Percentiles rank a stretch among this genome's conserved stretches.
These are phyloP conservation scores for Diplocarpon rosae DNA, from an alignment of 2,329 filamentous ascomycete species.

Conservation along the genomic window DNA sequence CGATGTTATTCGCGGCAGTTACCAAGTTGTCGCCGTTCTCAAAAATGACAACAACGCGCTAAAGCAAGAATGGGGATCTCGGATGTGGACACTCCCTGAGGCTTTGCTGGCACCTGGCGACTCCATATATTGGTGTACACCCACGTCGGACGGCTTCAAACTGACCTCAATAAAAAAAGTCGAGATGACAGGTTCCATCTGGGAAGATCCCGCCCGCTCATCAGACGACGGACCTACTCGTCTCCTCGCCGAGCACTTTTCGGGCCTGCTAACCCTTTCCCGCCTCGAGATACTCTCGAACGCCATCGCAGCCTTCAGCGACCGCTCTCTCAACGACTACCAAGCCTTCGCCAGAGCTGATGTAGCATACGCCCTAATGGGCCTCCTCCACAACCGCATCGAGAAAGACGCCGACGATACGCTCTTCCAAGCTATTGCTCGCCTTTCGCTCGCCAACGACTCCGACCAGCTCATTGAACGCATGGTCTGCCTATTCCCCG, in stretches of 20 bases:
- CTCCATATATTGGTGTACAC: conserved; percentile 2
- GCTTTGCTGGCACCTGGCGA: conserved; percentile 4
- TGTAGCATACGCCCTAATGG: conserved; percentile 28
- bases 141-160: not conserved
- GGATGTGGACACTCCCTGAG: conserved; percentile 13
- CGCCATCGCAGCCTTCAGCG: conserved; percentile 21
- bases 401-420: conserved; percentile 20
- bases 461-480: conserved; percentile 25
- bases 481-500: conserved; percentile 20
- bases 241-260: conserved; percentile 7
- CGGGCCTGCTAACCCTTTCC: conserved; percentile 16
- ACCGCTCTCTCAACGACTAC: conserved; percentile 8
- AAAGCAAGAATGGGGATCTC: conserved; percentile 6
- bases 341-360: conserved; percentile 16
- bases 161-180: conserved; percentile 1
- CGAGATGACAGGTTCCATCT: conserved; percentile 2
- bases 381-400: conserved; percentile 22
- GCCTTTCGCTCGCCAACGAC: conserved; percentile 25
- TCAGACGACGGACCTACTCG: conserved; percentile 7
- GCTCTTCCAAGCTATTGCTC: conserved; percentile 24
- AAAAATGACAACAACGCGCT: not conserved
- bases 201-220: not conserved
- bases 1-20: conserved; percentile 14
- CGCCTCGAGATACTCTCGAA: conserved; percentile 23
- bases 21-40: conserved; percentile 5